Evolutionary conservation across 2,329 filamentous ascomycete genomes (phyloP).

Genomic region (Metarhizium sp.): DNA sequence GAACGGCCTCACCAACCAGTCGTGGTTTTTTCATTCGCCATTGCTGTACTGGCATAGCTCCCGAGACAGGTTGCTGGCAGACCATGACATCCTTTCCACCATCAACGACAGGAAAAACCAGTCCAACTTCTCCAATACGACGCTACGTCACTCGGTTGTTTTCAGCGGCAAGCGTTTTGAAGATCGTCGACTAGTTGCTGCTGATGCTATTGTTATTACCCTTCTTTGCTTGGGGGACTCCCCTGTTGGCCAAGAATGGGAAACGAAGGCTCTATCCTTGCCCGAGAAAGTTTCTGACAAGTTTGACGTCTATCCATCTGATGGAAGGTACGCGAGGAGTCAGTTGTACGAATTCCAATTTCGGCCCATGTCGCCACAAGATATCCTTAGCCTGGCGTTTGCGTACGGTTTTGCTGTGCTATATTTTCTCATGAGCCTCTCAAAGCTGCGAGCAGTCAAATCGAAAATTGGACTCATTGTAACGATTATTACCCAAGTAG

Average conservation of each 20-base stretch:
- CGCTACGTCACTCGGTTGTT: constrained; percentile 67
- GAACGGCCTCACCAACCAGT: constrained; percentile 51
- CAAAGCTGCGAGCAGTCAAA: constrained; percentile 64
- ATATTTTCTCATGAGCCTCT: constrained; percentile 59
- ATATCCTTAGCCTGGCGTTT: constrained; percentile 52
- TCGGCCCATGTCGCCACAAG: constrained; percentile 58
- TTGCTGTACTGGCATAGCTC: constrained; percentile 72
- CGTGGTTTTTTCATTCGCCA: constrained; percentile 77
- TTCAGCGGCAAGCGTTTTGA: constrained; percentile 74
- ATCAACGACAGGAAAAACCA: constrained; percentile 56
- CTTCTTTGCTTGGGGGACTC: constrained; percentile 60
- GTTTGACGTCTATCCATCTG: constrained; percentile 57
- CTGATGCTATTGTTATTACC: constrained; percentile 71
- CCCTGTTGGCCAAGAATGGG: constrained; percentile 56
- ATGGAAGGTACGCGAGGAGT: constrained; percentile 43
- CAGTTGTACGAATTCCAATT: constrained; percentile 73
- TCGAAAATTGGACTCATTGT: constrained; percentile 64
- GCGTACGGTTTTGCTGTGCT: constrained; percentile 55
- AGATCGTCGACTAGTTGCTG: constrained; percentile 56
- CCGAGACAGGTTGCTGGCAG: constrained; percentile 44
- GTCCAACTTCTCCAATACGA: constrained; percentile 62
- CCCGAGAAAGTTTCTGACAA: constrained; percentile 37
- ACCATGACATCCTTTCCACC: constrained; percentile 56
- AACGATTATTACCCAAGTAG: constrained; percentile 60
- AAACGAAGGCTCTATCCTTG: constrained; percentile 45